Evolutionary conservation across 495 filamentous ascomycete genomes (phyloP).

Genomic region (Aspergillus coremiiformis): DNA sequence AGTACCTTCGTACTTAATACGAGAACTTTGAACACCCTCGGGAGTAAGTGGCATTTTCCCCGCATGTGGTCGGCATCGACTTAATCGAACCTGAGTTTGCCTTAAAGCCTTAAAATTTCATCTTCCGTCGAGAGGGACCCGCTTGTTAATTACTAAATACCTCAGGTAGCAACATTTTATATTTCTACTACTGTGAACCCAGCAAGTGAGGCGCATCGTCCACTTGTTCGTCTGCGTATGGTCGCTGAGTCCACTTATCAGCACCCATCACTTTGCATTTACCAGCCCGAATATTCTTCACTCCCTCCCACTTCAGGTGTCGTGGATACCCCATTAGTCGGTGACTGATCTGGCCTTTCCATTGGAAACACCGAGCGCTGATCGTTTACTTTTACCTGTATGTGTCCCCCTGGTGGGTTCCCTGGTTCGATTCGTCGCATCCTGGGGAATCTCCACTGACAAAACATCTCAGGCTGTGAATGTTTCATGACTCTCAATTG

Average conservation of each 20-base stretch:
- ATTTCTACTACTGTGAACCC: neutral
- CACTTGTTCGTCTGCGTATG: conserved; percentile 7
- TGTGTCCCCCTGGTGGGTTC: neutral
- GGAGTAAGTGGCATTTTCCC: neutral
- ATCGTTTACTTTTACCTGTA: neutral
- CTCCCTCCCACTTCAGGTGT: neutral
- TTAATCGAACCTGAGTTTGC: no score
- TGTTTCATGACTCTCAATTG: neutral
- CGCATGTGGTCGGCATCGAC: no score
- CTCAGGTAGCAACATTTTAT: neutral
- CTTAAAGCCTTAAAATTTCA: neutral
- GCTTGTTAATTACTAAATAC: neutral
- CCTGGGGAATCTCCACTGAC: neutral
- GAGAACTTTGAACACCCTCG: no score
- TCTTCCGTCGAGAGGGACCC: neutral
- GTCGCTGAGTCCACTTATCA: neutral
- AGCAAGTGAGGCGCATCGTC: conserved; percentile 5
- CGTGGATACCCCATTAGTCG: conserved; percentile 1
- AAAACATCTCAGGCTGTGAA: neutral
- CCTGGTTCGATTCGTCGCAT: neutral
- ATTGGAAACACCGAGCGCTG: neutral
- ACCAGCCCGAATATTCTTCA: neutral
- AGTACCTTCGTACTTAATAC: no score
- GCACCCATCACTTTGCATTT: neutral
- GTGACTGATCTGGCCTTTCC: neutral